These are phyloP conservation scores for Cyclocybe aegerita DNA, from an alignment of 768 basidiomycete species.

Conservation along the genomic window DNA sequence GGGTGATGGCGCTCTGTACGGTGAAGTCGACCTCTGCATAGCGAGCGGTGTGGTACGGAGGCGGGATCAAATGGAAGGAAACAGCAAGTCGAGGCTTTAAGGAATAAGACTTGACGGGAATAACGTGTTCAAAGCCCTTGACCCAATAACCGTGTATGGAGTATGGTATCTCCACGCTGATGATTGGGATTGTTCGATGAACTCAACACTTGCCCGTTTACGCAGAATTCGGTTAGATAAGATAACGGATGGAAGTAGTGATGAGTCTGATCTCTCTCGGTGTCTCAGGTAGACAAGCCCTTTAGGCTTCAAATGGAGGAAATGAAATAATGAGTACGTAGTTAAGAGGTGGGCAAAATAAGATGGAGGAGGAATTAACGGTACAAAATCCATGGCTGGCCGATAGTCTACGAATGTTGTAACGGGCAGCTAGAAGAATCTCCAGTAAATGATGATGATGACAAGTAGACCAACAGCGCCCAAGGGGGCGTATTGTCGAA, in stretches of 20 bases:
- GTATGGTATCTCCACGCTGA: too few species aligned
- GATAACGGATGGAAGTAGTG: conserved; percentile 6
- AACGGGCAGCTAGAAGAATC: conserved; percentile 46
- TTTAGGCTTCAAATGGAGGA: neutral
- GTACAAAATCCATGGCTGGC: conserved; percentile 14
- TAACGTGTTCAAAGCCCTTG: conserved; percentile 4
- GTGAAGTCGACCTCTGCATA: conserved; percentile 33
- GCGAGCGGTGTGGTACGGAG: neutral
- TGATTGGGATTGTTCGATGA: neutral
- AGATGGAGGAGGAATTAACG: conserved; percentile 16
- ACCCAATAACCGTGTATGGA: neutral
- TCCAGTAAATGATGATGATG: conserved; percentile 77
- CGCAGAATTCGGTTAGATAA: conserved; percentile 17
- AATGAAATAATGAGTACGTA: neutral
- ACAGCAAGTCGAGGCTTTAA: neutral
- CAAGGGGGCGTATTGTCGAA: conserved; percentile 94
- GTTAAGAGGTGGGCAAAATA: conserved; percentile 8
- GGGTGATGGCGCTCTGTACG: conserved; percentile 32
- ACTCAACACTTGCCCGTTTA: too few species aligned
- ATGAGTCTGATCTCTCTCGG: neutral
- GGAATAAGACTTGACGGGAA: neutral
- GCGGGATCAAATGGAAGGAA: neutral
- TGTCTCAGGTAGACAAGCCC: too few species aligned
- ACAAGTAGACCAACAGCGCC: conserved; percentile 80
- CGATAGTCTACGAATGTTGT: conserved; percentile 6